Base-by-base conservation (phyloP, 1,284 basidiomycete species). In the Vanrija sp. region DNA sequence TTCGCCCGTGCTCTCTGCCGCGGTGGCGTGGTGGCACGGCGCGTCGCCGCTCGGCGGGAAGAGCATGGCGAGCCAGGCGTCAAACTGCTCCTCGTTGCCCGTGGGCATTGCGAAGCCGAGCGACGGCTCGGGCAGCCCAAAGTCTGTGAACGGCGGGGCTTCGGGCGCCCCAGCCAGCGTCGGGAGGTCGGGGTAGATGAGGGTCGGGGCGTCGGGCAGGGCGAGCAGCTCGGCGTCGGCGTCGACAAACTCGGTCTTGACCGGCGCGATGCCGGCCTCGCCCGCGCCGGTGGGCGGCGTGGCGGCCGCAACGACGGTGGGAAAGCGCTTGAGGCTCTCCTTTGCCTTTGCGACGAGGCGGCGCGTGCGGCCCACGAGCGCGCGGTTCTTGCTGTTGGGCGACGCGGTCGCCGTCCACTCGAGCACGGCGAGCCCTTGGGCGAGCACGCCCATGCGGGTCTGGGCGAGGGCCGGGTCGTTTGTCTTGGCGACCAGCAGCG, bases 401-500 rank as follows among this genome's bases (percentile, higher is more conserved):
- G 47, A 46, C 15, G 49, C 45, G 15, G 43, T 49, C 19, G 52
- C 55, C 12, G 55, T 60, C 59, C 59, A 60, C 24, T 52, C 48
- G 19, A 60, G 52, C 8, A 60, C 49, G 15, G 44, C 59, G 19
- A 60, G 55, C 2, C 59, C 59, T 6, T 52, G 36, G 23, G 56
- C 57, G 8, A 55, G 41, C 25, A 54, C 45, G 6, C 36, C 41
- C 36, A 59, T 51, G 41, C 53, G 53, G 19, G 27, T n/a, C 24
- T 50, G 53, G 16, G 49, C 53, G 24, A 51, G 49, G 9, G 36
- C 41, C 8, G 53, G 38, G 27, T 57, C 55, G 12, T 45, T 51
- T 16, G 59, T 60, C 52, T 60, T 60, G 43, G 54, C 53, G 19
- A 60, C 51, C 4, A 60, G 50, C 9, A 60, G 52, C 14, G 59